Evolutionary conservation across 2,329 filamentous ascomycete species (phyloP), one percentile per base, ranked within the genome.

Genomic region (Chaetomiaceae sp.): DNA sequence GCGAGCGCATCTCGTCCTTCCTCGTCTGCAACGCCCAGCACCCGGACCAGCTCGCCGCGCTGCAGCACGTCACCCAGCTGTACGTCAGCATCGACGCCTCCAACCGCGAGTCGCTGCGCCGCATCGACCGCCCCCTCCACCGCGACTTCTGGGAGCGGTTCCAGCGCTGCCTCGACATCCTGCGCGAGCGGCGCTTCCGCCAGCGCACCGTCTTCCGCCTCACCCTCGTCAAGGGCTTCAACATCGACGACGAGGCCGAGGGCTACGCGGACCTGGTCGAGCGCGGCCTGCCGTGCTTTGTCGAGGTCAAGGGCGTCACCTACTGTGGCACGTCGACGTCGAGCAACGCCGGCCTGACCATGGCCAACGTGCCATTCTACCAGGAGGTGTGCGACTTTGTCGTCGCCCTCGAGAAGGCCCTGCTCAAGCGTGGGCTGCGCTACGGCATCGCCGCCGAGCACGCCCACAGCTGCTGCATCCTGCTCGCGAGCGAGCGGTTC

Each of bases 101-200:
- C 39, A 95, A 96, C 73, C 84, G 84, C 55, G 91, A 96, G 54
- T 89, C 85, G 14, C 78, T 97, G 27, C 83, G 89, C 45, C 86
- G 85, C 64, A 96, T 99, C 62, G 92, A 97, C 68, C 77, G 92
- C 0, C 93, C 92, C 0, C 78, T 99, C 3, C 91, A 97, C 70
- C 83, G 93, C 44, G 92, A 97, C 70, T 99, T 95, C 70, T 97
- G 92, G 93, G 91, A 96, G 70, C 84, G 93, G 5, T 96, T 97
- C 78, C 83, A 88, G 65, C 79, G 86, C 27, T 97, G 93, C 64
- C 79, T 97, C 30, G 89, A 95, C 53, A 96, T 99, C 55, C 73
- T 97, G 19, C 82, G 87, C 14, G 86, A 87, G 66, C 87, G 88
- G 69, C 82, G 92, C 35, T 86, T 88, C 73, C 78, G 84, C 48